Base-by-base conservation (phyloP, 2,329 filamentous ascomycete genomes). In the Hirsutella rhossiliensis region DNA sequence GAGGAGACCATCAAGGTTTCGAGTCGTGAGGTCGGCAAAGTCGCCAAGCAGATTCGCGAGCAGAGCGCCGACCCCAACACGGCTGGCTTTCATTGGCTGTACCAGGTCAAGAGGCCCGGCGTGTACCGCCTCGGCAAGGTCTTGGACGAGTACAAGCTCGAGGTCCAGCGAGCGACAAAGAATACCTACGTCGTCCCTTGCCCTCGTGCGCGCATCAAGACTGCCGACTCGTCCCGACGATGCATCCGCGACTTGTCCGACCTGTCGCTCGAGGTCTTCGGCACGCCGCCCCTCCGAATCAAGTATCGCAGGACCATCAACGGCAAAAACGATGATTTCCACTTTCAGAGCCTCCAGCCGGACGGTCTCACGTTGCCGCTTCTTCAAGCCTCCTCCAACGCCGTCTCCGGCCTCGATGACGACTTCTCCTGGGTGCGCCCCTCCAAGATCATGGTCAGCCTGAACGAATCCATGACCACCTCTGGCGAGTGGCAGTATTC, bases 281-380 rank as follows among this genome's bases (percentile, higher is more conserved):
- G 92, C 17, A 94, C 88, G 0, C 87, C 94, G 3, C 92, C 92
- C 3, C 71, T 98, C 50, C 89, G 89, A 59, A 85, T 98, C 53
- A 86, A 87, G 54, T 98, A 98, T 63, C 92, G 87, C 55, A 83
- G 88, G 43, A 82, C 80, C 7, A 81, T 95, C 53, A 95, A 97
- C 53, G 79, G 80, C 48, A 82, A 85, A 50, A 80, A 94, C 50
- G 81, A 82, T 53, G 86, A 85, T 47, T 87, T 89, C 52, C 87
- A 90, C 49, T 90, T 94, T 54, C 89, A 97, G 62, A 95, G 87
- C 56, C 78, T 98, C 38, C 89, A 95, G 54, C 89, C 92, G 0
- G 88, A 96, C 41, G 85, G 86, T 31, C 82, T 89, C 55, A 71
- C 76, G 3, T 94, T 87, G 1, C 87, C 88, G 1, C 68, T 94